Percentiles rank a stretch among this genome's conserved stretches.
phyloP scores from a whole-genome alignment of 306 rosid species.

The Citrullus amarus region DNA sequence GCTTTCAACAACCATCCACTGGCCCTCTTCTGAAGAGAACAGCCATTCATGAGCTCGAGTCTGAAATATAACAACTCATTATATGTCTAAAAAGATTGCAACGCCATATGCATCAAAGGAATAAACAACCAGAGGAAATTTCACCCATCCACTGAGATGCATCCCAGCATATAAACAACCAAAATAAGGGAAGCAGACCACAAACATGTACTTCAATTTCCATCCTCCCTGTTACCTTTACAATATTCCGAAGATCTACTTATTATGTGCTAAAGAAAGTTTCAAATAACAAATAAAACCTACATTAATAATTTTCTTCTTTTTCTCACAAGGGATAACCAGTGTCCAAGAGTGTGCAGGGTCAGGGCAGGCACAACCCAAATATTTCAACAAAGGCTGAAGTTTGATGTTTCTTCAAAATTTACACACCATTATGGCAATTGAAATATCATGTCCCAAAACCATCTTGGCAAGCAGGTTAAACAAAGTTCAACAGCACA shows the following conservation, averaged over 20 bases:
- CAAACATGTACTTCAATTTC: background rate
- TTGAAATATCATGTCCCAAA: background rate
- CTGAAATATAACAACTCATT: constrained; percentile 38
- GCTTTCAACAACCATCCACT: constrained; percentile 90
- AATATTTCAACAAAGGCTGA: background rate
- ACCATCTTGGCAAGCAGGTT: background rate
- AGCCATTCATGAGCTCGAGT: constrained; percentile 80
- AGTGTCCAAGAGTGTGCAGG: background rate
- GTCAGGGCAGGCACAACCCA: background rate
- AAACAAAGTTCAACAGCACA: background rate
- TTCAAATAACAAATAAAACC: background rate
- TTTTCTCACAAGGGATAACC: background rate
- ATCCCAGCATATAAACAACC: background rate
- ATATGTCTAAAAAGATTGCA: constrained; percentile 3
- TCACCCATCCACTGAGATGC: background rate
- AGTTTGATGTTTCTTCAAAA: background rate
- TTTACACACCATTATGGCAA: background rate
- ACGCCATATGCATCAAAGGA: background rate
- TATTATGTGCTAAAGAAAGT: background rate
- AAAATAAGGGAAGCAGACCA: background rate
- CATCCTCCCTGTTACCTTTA: background rate
- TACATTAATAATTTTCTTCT: background rate
- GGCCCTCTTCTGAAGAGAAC: constrained; percentile 91
- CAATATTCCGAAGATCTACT: background rate
- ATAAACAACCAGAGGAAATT: background rate